These are phyloP conservation scores for Pezicula neosporulosa DNA, from an alignment of 2,329 filamentous ascomycete species.

Conservation along the genomic window DNA sequence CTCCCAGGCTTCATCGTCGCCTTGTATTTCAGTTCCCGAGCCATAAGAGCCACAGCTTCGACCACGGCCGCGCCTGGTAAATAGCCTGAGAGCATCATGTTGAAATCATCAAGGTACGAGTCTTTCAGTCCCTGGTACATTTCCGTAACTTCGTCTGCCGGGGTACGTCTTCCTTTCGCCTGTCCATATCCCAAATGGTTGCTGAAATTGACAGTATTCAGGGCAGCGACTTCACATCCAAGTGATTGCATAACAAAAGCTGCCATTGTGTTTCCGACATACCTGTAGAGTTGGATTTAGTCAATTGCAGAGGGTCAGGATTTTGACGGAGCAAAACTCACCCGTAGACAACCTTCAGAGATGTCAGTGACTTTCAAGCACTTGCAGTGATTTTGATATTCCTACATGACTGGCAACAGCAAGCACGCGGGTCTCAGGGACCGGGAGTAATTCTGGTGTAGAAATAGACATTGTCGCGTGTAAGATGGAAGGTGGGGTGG, in stretches of 20 bases:
- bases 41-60: constrained; percentile 80
- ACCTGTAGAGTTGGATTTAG: constrained; percentile 48
- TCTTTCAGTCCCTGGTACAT: constrained; percentile 82
- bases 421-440: constrained; percentile 66
- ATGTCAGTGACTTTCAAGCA: constrained; percentile 18
- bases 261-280: constrained; percentile 97
- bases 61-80: constrained; percentile 85
- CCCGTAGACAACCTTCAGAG: constrained; percentile 67
- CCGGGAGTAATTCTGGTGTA: constrained; percentile 24
- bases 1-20: constrained; percentile 60
- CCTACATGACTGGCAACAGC: constrained; percentile 94
- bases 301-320: constrained; percentile 4
- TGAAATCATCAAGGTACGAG: constrained; percentile 82
- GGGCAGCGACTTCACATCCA: constrained; percentile 87
- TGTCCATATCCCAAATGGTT: constrained; percentile 94
- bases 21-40: constrained; percentile 70
- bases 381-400: constrained; percentile 16
- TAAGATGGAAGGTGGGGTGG: not conserved
- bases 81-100: constrained; percentile 93
- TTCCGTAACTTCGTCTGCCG: constrained; percentile 77
- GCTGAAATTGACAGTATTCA: constrained; percentile 98
- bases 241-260: constrained; percentile 91
- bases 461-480: constrained; percentile 16
- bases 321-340: constrained; percentile 39
- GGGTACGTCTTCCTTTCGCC: constrained; percentile 79